A percentile compares a stretch with the other conserved stretches of the same genome.
Evolutionary conservation across 2,329 filamentous ascomycete species (phyloP).

Genomic region (Elsinoe batatas): DNA sequence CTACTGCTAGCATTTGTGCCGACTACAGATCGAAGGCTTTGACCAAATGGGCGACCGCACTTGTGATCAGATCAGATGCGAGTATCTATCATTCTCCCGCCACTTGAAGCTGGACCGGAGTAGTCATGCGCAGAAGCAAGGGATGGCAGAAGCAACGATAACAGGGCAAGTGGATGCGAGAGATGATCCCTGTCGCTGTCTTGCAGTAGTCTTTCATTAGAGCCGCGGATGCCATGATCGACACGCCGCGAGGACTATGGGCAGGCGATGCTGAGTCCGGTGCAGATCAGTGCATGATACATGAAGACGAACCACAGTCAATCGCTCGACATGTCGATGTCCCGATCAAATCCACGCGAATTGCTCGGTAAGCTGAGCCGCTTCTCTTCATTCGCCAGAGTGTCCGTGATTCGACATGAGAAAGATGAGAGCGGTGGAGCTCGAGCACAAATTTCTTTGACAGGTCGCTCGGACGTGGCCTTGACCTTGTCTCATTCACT

Average conservation of each 20-base stretch:
- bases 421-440: not conserved
- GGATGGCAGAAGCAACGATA: slow-evolving; percentile 1
- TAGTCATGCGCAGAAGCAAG: not conserved
- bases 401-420: too few species aligned
- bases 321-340: not conserved
- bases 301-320: not conserved
- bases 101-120: too few species aligned
- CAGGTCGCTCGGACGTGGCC: not conserved
- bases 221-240: slow-evolving; percentile 1
- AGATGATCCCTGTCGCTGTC: slow-evolving; percentile 2
- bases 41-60: too few species aligned
- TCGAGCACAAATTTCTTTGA: slow-evolving; percentile 1
- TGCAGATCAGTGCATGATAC: not conserved
- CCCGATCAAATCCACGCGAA: not conserved
- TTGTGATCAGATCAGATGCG: too few species aligned
- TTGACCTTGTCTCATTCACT: too few species aligned
- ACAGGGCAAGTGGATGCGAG: not conserved
- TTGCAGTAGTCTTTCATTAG: slow-evolving; percentile 5
- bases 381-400: too few species aligned
- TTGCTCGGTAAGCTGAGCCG: too few species aligned
- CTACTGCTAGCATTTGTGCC: too few species aligned
- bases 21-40: too few species aligned
- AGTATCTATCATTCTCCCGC: too few species aligned
- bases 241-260: not conserved
- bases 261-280: not conserved